Evolutionary conservation across 1,284 basidiomycete species (phyloP), one percentile per base, ranked within the genome.

Genomic region (Entoloma clypeatum): DNA sequence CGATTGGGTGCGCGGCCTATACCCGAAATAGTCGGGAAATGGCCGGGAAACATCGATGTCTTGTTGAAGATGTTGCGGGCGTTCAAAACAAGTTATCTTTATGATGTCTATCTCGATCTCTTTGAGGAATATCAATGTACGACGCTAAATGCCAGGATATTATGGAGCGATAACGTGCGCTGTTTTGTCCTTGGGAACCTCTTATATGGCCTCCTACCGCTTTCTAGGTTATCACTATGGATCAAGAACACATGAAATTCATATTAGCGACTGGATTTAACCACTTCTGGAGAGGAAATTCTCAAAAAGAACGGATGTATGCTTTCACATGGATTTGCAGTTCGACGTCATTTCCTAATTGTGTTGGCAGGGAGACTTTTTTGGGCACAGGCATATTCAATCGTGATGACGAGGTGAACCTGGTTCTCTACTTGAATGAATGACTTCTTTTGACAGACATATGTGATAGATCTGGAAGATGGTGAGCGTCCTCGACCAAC

Each of bases 371-470:
- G 69, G 81, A 85, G 52, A 72, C 65, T 22, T 78, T 86, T 55
- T 64, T 85, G 19, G 83, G 82, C 3, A 68, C 74, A 49, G 83
- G 83, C 7, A 84, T 86, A 35, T 86, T 86, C 61, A 86, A 86
- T 50, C 70, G 81, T 16, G 81, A 83, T 58, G 81, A 79, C 54
- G 73, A 80, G 61, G 77, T 77, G 52, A 59, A 67, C 47, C 18
- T 33, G 26, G 31, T 22, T 18, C 33, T 48, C 25, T 31, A n/a
- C 19, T 31, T 5, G 11, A 31, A 23, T 28, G 4, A 39, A 41
- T 39, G 52, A 19, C 48, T 47, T 33, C 31, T 35, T 34, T 36
- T 30, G 43, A 32, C 32, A 25, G 36, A 23, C 10, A 40, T 25
- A 39, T 11, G 44, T 41, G 48, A 42, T 39, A 77, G 73, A 59